Evolutionary conservation across 306 rosid species (phyloP).

Genomic region (Vigna mungo): DNA sequence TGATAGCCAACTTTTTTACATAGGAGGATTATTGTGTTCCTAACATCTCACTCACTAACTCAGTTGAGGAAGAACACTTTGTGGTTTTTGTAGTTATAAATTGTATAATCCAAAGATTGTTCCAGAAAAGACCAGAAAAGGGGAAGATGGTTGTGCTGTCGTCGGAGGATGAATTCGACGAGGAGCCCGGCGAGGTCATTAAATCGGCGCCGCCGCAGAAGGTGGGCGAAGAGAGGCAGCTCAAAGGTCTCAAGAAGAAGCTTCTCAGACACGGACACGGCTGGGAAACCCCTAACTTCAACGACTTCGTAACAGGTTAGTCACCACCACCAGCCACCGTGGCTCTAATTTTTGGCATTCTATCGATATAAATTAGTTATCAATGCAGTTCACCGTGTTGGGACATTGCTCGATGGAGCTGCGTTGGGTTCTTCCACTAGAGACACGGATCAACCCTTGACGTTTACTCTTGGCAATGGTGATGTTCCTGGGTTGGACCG

Average conservation of each 20-base stretch:
- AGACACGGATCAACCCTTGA: not conserved
- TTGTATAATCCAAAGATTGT: not conserved
- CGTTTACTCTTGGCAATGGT: slow-evolving; percentile 60
- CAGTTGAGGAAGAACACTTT: no score
- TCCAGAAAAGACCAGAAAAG: not conserved
- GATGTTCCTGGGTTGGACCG: slow-evolving; percentile 57
- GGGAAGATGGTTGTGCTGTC: slow-evolving; percentile 52
- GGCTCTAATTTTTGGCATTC: no score
- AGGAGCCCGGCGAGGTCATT: slow-evolving; percentile 74
- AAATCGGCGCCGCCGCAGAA: slow-evolving; percentile 75
- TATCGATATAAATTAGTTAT: no score
- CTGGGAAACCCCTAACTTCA: slow-evolving; percentile 66
- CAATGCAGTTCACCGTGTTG: slow-evolving; percentile 66
- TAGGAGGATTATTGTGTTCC: no score
- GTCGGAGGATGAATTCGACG: slow-evolving; percentile 37
- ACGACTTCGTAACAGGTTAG: slow-evolving; percentile 66
- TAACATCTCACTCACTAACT: no score
- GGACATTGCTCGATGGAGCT: slow-evolving; percentile 57
- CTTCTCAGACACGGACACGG: slow-evolving; percentile 66
- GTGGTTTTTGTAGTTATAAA: no score
- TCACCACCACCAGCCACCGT: not conserved
- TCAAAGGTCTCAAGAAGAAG: slow-evolving; percentile 60
- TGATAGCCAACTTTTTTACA: no score
- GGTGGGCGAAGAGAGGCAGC: slow-evolving; percentile 72
- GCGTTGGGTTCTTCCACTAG: slow-evolving; percentile 54